Conservation (phyloP, 306 rosid species). For the Elaeagnus macrophylla region DNA sequence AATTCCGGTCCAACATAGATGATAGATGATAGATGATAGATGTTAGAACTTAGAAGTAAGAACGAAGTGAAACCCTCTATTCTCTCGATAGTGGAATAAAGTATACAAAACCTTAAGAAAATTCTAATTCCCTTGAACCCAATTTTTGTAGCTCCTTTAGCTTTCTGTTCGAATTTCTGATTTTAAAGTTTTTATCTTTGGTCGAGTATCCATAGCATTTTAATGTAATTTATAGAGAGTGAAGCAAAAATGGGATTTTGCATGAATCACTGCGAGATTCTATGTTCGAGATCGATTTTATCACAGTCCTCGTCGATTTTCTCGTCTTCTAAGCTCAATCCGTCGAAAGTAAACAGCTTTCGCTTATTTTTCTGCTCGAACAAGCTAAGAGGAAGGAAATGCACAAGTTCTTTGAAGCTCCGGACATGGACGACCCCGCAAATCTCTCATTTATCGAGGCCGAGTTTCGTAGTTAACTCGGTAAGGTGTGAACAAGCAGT, state of each 20-base stretch:
- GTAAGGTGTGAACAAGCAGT: conserved; percentile 13
- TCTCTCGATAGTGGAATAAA: too few relatives aligned
- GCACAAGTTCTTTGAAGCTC: conserved; percentile 11
- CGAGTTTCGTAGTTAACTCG: conserved; percentile 10
- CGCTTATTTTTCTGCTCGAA: conserved; percentile 11
- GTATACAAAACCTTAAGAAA: too few relatives aligned
- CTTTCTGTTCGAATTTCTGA: too few relatives aligned
- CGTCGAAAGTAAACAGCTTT: conserved; percentile 15
- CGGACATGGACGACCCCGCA: conserved; percentile 24
- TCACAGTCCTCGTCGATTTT: conserved; percentile 6
- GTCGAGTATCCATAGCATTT: too few relatives aligned
- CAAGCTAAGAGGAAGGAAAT: conserved; percentile 2
- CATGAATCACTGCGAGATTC: conserved; percentile 10
- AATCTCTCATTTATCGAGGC: neutral
- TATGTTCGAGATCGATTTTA: conserved; percentile 12
- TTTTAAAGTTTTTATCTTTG: too few relatives aligned
- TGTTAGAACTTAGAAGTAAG: too few relatives aligned
- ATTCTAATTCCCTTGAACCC: too few relatives aligned
- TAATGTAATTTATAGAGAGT: too few relatives aligned
- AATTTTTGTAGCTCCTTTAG: too few relatives aligned
- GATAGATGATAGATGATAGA: too few relatives aligned
- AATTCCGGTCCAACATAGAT: too few relatives aligned
- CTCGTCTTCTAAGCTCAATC: conserved; percentile 7
- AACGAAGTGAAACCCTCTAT: too few relatives aligned
- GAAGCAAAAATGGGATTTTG: neutral